Evolutionary conservation across 805 yeast species (phyloP).

Genomic region (Ogataea corticis): DNA sequence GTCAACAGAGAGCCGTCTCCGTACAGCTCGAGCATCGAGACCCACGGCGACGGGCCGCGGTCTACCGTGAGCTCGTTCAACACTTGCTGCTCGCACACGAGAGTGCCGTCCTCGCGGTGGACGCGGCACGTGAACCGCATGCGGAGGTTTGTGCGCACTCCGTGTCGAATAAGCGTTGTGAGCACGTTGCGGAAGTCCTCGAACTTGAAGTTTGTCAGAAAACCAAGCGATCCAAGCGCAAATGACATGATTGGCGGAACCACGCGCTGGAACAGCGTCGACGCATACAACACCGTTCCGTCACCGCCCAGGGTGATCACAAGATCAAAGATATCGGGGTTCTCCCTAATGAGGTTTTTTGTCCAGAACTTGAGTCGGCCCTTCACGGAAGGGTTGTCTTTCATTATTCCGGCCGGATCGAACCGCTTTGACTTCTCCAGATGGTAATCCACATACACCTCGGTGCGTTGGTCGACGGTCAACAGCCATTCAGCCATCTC

Average conservation of each 20-base stretch:
- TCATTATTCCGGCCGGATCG: constrained; percentile 51
- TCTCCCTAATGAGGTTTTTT: constrained; percentile 48
- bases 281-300: constrained; percentile 89
- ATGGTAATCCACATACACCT: constrained; percentile 73
- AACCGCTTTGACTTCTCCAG: constrained; percentile 64
- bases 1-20: constrained; percentile 86
- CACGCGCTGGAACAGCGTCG: constrained; percentile 76
- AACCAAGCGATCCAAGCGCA: constrained; percentile 89
- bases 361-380: constrained; percentile 68
- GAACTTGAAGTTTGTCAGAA: constrained; percentile 82
- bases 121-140: constrained; percentile 88
- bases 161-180: constrained; percentile 59
- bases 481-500: constrained; percentile 81
- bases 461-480: constrained; percentile 26
- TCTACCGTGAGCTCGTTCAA: constrained; percentile 89
- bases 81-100: constrained; percentile 70
- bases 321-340: constrained; percentile 61
- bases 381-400: constrained; percentile 46
- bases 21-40: constrained; percentile 83
- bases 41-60: constrained; percentile 91
- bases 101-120: constrained; percentile 51
- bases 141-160: constrained; percentile 75
- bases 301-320: constrained; percentile 94
- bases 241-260: constrained; percentile 94
- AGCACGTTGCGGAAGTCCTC: constrained; percentile 66